A percentile compares a stretch with the other conserved stretches of the same genome.
Conservation (phyloP, 2,329 filamentous ascomycete genomes). For the Ophiocordyceps camponoti-saundersi region DNA sequence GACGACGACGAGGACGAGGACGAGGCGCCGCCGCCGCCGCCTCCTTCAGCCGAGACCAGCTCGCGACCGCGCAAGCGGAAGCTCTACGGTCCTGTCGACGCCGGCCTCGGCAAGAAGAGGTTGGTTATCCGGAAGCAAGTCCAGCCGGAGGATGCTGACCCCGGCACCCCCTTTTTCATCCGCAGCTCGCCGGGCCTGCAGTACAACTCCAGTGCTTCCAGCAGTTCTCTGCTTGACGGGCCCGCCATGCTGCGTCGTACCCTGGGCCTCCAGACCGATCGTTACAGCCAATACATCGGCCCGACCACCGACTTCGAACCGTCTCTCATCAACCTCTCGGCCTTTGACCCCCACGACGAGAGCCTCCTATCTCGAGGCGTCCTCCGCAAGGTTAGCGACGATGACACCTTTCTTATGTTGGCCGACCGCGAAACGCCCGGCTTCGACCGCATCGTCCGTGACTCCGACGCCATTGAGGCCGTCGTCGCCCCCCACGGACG, state of each 20-base stretch:
- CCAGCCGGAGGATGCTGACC: not conserved
- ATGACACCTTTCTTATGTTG: slow-evolving; percentile 66
- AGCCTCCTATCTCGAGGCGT: slow-evolving; percentile 52
- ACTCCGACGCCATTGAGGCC: slow-evolving; percentile 56
- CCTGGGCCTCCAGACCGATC: slow-evolving; percentile 59
- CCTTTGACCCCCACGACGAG: slow-evolving; percentile 69
- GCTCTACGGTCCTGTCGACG: slow-evolving; percentile 34
- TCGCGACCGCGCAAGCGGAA: slow-evolving; percentile 69
- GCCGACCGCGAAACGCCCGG: slow-evolving; percentile 58
- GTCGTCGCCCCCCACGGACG: slow-evolving; percentile 64
- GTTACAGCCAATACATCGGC: slow-evolving; percentile 71
- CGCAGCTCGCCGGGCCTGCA: slow-evolving; percentile 39
- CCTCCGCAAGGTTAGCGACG: slow-evolving; percentile 58
- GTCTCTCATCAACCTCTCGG: slow-evolving; percentile 63
- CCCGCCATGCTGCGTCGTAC: slow-evolving; percentile 50
- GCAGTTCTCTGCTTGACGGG: slow-evolving; percentile 46
- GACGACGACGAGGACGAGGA: slow-evolving; percentile 50
- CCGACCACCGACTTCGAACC: slow-evolving; percentile 72
- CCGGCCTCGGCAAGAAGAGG: slow-evolving; percentile 47
- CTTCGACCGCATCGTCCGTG: slow-evolving; percentile 51
- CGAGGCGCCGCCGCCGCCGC: slow-evolving; percentile 66
- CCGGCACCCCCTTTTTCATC: not conserved
- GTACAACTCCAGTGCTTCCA: slow-evolving; percentile 38
- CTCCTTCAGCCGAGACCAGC: slow-evolving; percentile 27
- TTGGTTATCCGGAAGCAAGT: slow-evolving; percentile 23